Evolutionary conservation across 2,329 filamentous ascomycete genomes (phyloP).

Genomic region (Stagonosporopsis tanaceti): DNA sequence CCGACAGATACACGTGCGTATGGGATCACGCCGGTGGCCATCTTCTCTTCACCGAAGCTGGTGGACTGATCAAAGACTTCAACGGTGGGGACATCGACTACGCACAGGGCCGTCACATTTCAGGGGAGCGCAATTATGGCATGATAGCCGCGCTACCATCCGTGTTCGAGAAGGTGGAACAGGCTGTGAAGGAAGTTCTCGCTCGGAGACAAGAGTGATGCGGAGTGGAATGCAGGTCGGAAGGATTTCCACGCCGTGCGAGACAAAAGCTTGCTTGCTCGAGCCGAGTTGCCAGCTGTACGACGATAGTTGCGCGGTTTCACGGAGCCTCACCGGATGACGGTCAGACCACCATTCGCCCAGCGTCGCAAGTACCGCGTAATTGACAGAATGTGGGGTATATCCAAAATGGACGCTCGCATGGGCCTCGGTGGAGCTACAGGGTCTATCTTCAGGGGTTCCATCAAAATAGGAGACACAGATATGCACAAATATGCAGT

Average conservation of each 20-base stretch:
- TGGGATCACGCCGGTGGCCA: constrained; percentile 66
- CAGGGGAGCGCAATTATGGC: constrained; percentile 44
- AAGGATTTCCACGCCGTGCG: constrained; percentile 23
- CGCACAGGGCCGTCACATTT: constrained; percentile 42
- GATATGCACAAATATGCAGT: constrained; percentile 15
- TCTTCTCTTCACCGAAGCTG: constrained; percentile 60
- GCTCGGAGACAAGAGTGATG: constrained; percentile 25
- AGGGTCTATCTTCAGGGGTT: constrained; percentile 14
- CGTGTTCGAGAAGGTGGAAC: constrained; percentile 36
- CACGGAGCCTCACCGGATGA: constrained; percentile 32
- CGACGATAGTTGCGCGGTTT: constrained; percentile 7
- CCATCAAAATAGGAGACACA: constrained; percentile 7
- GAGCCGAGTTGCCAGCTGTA: constrained; percentile 13
- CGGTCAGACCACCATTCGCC: constrained; percentile 18
- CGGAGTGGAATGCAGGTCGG: constrained; percentile 16
- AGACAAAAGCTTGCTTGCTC: constrained; percentile 24
- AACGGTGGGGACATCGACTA: constrained; percentile 60
- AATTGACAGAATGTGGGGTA: constrained; percentile 38
- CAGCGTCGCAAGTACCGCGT: neutral
- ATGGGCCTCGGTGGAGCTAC: constrained; percentile 31
- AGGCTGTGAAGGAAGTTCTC: constrained; percentile 38
- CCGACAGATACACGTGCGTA: constrained; percentile 57
- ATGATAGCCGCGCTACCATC: constrained; percentile 45
- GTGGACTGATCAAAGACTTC: constrained; percentile 60
- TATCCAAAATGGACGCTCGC: constrained; percentile 19